Base-by-base conservation (phyloP, 352 stramenopile species). In the Halophytophthora batemanensis region DNA sequence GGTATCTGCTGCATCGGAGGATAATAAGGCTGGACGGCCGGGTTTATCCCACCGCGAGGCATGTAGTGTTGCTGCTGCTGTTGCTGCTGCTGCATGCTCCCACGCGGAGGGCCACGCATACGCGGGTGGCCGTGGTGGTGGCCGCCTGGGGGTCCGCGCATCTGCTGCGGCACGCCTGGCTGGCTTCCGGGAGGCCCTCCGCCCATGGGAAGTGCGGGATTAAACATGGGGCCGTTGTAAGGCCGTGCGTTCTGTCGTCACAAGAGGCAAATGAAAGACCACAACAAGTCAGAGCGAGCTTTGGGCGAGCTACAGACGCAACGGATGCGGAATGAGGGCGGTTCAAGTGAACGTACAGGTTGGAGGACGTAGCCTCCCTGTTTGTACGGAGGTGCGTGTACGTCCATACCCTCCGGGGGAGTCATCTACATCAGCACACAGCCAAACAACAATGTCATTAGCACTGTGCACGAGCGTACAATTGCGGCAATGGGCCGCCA, bases 201-300 rank as follows among this genome's bases (percentile, higher is more conserved):
- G 11, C 53, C 43, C 41, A 70, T 70, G 7, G 61, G 59, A 25
- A 56, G 62, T 14, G 58, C 55, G 12, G 71, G 69, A 0, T 33
- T 64, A 49, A 82, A 82, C 59, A 80, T 69, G 1, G 65, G 60
- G 12, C 68, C 71, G 21, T 66, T 76, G 37, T 74, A 85, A n/a
- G 65, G 50, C 14, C 69, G 59, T 14, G 56, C 58, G 2, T 61
- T 74, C 59, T 71, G 45, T 34, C 56, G 38, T 14, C 29, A 10
- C 5, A 48, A n/a, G 12, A 19, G 25, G 36, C 1, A 48, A 45
- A 49, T 2, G 6, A 21, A 33, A 28, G 38, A 10, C 43, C 15
- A 47, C 2, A 21, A 33, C 28, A 49, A 36, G 25, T 31, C 25
- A 31, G 25, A 31, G 25, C 25, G 25, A 31, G 25, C 25, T 31